Conservation (phyloP, 352 stramenopile genomes). For the Globisporangium viniferum region DNA sequence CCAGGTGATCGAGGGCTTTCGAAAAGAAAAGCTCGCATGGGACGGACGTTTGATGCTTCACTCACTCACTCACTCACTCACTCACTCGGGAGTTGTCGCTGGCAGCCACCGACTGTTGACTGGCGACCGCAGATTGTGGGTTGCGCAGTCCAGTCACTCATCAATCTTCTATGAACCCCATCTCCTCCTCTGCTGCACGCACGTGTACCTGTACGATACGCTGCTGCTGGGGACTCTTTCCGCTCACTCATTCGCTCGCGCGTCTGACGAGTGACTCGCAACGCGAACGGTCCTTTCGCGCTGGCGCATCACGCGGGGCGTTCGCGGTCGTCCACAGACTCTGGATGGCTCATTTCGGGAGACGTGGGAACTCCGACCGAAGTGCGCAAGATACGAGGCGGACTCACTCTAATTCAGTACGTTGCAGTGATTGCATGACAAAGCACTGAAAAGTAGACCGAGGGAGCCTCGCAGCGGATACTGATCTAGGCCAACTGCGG, state of each 20-base stretch:
- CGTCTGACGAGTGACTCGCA: background rate
- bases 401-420: background rate
- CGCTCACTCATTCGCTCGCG: background rate
- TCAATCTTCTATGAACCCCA: background rate
- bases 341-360: background rate
- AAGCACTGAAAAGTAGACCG: no score
- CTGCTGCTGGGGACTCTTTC: background rate
- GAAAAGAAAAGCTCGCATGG: background rate
- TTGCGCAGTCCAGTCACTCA: no score
- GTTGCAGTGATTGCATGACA: background rate
- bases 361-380: no score
- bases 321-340: background rate
- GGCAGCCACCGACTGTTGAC: no score
- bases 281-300: background rate
- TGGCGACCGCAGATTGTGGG: no score
- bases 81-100: no score
- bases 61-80: no score
- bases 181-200: background rate
- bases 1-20: no score
- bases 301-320: background rate
- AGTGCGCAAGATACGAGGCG: conserved; percentile 1
- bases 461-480: no score
- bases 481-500: no score
- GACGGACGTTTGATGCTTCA: background rate
- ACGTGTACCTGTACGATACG: background rate